Percentiles rank a stretch among this genome's conserved stretches.
Evolutionary conservation across 2,329 filamentous ascomycete genomes (phyloP).

Genomic region (Grosmannia serpens): DNA sequence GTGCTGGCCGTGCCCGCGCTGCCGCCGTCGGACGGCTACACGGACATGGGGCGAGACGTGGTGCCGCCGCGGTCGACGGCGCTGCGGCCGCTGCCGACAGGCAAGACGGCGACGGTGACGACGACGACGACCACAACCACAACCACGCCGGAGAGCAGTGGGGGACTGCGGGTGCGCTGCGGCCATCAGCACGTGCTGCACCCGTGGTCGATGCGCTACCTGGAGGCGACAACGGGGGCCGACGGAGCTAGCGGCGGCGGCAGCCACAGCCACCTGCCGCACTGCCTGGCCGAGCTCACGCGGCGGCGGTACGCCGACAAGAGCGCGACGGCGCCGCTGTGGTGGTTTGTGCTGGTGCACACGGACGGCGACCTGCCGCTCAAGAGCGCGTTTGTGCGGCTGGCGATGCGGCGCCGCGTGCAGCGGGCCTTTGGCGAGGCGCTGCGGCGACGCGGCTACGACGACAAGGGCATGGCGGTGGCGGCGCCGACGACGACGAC

Average conservation of each 20-base stretch:
- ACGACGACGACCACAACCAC: not conserved
- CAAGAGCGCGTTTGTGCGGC: slow-evolving; percentile 2
- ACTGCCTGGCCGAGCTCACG: slow-evolving; percentile 15
- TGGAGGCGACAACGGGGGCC: slow-evolving; percentile 13
- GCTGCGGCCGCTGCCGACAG: not conserved
- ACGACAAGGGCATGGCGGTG: slow-evolving; percentile 9
- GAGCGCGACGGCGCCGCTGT: slow-evolving; percentile 13
- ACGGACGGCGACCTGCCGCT: not conserved
- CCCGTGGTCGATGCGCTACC: slow-evolving; percentile 15
- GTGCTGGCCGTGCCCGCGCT: not conserved
- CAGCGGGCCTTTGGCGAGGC: slow-evolving; percentile 12
- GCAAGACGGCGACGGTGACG: not conserved
- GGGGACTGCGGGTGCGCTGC: slow-evolving; percentile 2
- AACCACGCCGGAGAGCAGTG: not conserved
- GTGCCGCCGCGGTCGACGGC: slow-evolving; percentile 14
- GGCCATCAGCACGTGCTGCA: slow-evolving; percentile 16
- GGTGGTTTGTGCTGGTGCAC: slow-evolving; percentile 8
- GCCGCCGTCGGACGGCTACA: not conserved
- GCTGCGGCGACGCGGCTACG: slow-evolving; percentile 14
- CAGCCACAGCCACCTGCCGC: slow-evolving; percentile 1
- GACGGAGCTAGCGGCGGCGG: not conserved
- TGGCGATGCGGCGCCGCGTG: slow-evolving; percentile 6
- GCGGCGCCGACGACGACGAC: not conserved
- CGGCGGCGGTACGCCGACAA: slow-evolving; percentile 18
- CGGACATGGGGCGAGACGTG: slow-evolving; percentile 1